Evolutionary conservation across 2,329 filamentous ascomycete genomes (phyloP).

Genomic region (Fusarium sp.): DNA sequence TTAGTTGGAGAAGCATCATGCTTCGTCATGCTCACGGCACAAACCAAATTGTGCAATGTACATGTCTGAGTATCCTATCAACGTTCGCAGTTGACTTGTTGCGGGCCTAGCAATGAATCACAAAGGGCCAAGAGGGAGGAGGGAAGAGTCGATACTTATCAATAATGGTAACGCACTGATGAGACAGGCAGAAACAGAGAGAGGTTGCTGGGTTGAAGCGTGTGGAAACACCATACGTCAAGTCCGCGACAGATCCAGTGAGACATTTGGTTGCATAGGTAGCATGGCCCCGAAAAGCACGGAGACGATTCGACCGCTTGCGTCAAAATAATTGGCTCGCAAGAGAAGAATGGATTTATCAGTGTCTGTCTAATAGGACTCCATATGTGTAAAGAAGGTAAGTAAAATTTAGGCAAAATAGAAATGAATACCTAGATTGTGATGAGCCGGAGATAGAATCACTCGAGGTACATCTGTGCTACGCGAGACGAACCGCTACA

Average conservation of each 20-base stretch:
- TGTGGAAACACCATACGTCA: slow-evolving; percentile 40
- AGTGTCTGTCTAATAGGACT: slow-evolving; percentile 8
- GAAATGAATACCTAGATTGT: background rate
- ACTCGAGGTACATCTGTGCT: slow-evolving; percentile 3
- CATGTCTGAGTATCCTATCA: slow-evolving; percentile 5
- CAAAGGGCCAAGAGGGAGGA: background rate
- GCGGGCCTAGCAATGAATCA: slow-evolving; percentile 7
- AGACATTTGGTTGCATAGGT: slow-evolving; percentile 21
- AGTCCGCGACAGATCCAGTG: slow-evolving; percentile 28
- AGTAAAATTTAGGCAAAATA: slow-evolving; percentile 17
- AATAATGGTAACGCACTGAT: slow-evolving; percentile 16
- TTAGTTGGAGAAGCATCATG: slow-evolving; percentile 31
- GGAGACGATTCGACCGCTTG: slow-evolving; percentile 34
- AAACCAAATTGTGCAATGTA: slow-evolving; percentile 3
- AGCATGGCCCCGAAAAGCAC: slow-evolving; percentile 23
- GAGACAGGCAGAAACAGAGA: slow-evolving; percentile 11
- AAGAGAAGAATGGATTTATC: slow-evolving; percentile 10
- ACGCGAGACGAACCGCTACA: background rate
- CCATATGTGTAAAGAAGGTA: slow-evolving; percentile 9
- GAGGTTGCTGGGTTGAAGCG: slow-evolving; percentile 4
- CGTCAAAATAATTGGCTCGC: slow-evolving; percentile 11
- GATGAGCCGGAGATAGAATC: slow-evolving; percentile 15
- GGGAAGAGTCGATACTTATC: slow-evolving; percentile 21
- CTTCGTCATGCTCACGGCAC: slow-evolving; percentile 41
- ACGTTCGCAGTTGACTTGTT: background rate